phyloP scores from a whole-genome alignment of 345 rosid genomes.

The Ceriops decandra region DNA sequence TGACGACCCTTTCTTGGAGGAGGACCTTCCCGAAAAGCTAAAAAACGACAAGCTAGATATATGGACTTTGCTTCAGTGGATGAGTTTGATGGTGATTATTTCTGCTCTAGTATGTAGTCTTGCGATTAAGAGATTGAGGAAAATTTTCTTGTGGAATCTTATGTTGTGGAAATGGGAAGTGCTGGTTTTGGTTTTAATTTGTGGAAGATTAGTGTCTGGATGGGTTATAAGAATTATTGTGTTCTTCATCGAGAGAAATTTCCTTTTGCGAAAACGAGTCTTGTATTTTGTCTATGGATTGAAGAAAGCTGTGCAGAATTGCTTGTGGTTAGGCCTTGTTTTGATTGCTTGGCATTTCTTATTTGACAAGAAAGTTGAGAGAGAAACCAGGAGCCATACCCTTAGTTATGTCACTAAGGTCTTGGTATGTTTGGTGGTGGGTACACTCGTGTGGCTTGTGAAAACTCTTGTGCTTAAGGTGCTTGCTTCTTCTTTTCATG shows the following conservation, averaged over 20 bases:
- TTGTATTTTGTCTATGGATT: conserved; percentile 32
- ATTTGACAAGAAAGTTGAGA: conserved; percentile 30
- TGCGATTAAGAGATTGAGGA: conserved; percentile 9
- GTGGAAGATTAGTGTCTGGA: conserved; percentile 32
- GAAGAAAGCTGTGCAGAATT: conserved; percentile 32
- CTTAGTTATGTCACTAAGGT: conserved; percentile 27
- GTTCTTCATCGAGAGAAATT: conserved; percentile 34
- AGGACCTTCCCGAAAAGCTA: conserved; percentile 23
- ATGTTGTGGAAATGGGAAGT: conserved; percentile 30
- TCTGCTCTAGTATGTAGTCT: conserved; percentile 28
- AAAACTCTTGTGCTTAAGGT: conserved; percentile 34
- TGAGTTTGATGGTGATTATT: conserved; percentile 25
- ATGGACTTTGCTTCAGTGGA: conserved; percentile 26
- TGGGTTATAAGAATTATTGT: conserved; percentile 30
- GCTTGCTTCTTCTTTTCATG: conserved; percentile 36
- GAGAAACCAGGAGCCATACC: conserved; percentile 19
- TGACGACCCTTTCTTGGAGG: conserved; percentile 28
- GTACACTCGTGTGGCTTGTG: conserved; percentile 30
- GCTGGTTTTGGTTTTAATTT: conserved; percentile 22
- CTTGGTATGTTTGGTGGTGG: conserved; percentile 28
- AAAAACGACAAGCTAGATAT: conserved; percentile 19
- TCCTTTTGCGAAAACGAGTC: conserved; percentile 30
- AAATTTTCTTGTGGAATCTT: conserved; percentile 17
- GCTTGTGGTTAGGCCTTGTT: conserved; percentile 35
- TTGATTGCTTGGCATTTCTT: conserved; percentile 34